These are phyloP conservation scores for Auricularia cornea DNA, from an alignment of 768 basidiomycete genomes.

Conservation along the genomic window DNA sequence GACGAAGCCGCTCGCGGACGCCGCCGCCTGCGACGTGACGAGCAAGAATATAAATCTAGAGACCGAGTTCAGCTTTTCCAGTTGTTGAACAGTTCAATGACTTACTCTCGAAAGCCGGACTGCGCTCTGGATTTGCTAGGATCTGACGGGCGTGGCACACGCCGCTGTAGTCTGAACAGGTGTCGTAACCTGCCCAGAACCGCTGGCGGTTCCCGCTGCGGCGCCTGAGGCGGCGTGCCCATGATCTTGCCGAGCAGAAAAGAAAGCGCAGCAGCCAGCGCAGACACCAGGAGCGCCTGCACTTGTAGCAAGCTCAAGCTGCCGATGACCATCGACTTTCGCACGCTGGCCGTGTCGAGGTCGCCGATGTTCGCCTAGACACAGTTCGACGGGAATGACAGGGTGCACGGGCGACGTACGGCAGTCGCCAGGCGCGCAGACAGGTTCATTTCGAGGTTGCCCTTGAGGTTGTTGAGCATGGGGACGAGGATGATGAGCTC, in stretches of 20 bases:
- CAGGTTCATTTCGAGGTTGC: constrained; percentile 98
- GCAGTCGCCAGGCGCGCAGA: constrained; percentile 93
- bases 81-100: no score
- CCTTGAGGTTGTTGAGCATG: constrained; percentile 89
- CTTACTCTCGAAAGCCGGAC: neutral
- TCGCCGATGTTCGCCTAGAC: constrained; percentile 72
- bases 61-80: no score
- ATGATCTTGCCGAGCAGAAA: constrained; percentile 51
- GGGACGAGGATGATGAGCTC: constrained; percentile 97
- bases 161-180: neutral
- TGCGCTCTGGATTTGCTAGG: neutral
- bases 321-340: constrained; percentile 63
- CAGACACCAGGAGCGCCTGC: constrained; percentile 84
- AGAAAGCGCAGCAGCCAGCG: constrained; percentile 71
- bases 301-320: constrained; percentile 86
- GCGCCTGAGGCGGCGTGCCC: neutral
- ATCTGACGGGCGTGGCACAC: neutral
- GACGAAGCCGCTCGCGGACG: constrained; percentile 65
- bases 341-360: constrained; percentile 60
- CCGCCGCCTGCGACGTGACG: constrained; percentile 70
- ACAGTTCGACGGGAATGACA: neutral
- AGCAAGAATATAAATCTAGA: constrained; percentile 74
- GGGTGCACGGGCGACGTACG: constrained; percentile 19
- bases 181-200: neutral
- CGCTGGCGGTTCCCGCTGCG: neutral